phyloP scores from a whole-genome alignment of 1,139 yeast genomes.

The Lodderomyces pseudojiufengensis region DNA sequence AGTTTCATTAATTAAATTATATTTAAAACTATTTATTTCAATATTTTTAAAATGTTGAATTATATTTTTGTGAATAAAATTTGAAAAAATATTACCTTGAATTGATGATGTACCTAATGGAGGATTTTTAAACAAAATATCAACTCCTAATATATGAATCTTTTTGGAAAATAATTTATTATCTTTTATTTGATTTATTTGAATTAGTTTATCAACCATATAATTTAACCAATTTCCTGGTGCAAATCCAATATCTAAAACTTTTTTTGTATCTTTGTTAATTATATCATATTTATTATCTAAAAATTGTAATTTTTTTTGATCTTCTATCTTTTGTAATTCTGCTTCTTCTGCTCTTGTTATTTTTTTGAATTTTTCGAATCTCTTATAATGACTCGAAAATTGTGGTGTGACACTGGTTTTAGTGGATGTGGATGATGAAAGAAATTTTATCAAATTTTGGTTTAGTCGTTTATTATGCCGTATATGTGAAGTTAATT shows the following conservation, averaged over 20 bases:
- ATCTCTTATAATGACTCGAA: conserved; percentile 1
- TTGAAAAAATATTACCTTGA: conserved; percentile 82
- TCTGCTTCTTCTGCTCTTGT: conserved; percentile 15
- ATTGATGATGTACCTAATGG: conserved; percentile 75
- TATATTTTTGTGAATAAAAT: conserved; percentile 59
- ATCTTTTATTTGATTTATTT: conserved; percentile 24
- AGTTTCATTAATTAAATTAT: not conserved
- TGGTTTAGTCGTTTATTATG: too few relatives aligned
- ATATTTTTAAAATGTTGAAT: conserved; percentile 51
- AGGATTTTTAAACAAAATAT: conserved; percentile 72
- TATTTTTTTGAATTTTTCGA: conserved; percentile 3
- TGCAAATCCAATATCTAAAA: conserved; percentile 66
- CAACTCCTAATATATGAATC: conserved; percentile 81
- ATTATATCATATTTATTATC: conserved; percentile 30
- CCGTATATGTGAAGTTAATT: not conserved
- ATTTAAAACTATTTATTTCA: conserved; percentile 14
- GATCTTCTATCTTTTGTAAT: conserved; percentile 22
- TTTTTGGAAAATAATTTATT: conserved; percentile 46
- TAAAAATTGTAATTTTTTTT: conserved; percentile 22
- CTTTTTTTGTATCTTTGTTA: conserved; percentile 23
- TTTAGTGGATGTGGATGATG: too few relatives aligned
- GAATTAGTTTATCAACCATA: conserved; percentile 38
- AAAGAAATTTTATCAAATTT: too few relatives aligned
- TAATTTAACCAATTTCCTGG: conserved; percentile 97
- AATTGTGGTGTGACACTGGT: not conserved